Percentiles rank a stretch among this genome's conserved stretches.
phyloP scores from a whole-genome alignment of 805 yeast species.

The Kurtzmaniella fragi region DNA sequence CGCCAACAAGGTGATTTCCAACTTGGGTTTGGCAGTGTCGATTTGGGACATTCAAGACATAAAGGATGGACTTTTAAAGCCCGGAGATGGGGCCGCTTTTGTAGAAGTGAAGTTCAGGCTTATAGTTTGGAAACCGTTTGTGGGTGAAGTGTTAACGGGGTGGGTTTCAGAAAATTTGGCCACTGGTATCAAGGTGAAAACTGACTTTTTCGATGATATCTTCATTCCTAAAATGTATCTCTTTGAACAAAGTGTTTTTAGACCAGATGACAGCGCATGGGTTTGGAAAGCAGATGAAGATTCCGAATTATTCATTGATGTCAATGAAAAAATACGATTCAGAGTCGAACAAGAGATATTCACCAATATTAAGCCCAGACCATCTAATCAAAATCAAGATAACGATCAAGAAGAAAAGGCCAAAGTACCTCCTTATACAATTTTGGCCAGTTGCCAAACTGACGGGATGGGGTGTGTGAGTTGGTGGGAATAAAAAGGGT shows the following conservation, averaged over 20 bases:
- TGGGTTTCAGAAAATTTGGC: slow-evolving; percentile 86
- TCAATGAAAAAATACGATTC: slow-evolving; percentile 87
- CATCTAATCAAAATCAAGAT: slow-evolving; percentile 50
- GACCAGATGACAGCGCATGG: slow-evolving; percentile 87
- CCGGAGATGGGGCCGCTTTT: slow-evolving; percentile 91
- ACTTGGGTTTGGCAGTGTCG: slow-evolving; percentile 78
- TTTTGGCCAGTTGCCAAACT: slow-evolving; percentile 85
- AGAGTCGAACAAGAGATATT: slow-evolving; percentile 88
- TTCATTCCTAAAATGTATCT: slow-evolving; percentile 79
- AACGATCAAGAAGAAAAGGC: slow-evolving; percentile 26
- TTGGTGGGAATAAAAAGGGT: slow-evolving; percentile 77
- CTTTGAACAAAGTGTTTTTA: slow-evolving; percentile 70
- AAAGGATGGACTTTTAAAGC: slow-evolving; percentile 84
- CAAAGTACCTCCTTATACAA: slow-evolving; percentile 73
- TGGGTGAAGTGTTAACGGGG: slow-evolving; percentile 89
- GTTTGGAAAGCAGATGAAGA: slow-evolving; percentile 82
- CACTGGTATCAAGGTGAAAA: slow-evolving; percentile 79
- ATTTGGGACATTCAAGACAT: slow-evolving; percentile 79
- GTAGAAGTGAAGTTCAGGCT: slow-evolving; percentile 71
- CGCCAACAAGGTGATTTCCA: slow-evolving; percentile 78
- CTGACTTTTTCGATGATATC: slow-evolving; percentile 89
- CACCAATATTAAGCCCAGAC: slow-evolving; percentile 74
- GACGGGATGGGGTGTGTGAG: slow-evolving; percentile 96
- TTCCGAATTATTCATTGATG: slow-evolving; percentile 74
- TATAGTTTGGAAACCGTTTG: slow-evolving; percentile 86